Base-by-base conservation (phyloP, 139 green algal genomes). In the Mesotaenium endlicherianum region DNA sequence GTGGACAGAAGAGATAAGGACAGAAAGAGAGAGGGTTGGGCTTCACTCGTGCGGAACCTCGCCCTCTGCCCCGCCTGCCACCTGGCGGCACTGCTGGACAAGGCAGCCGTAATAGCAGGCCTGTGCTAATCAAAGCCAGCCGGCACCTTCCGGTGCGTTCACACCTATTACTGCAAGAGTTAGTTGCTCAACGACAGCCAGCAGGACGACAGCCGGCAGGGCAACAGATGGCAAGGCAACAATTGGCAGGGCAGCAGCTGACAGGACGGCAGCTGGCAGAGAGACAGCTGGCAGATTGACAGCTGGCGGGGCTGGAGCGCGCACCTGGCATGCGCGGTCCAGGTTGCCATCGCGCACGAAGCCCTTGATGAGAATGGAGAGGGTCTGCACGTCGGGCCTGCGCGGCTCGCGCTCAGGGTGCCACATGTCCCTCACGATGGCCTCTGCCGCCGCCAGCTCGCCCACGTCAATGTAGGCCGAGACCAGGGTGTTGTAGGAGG, bases 401-500 rank as follows among this genome's bases (percentile, higher is more conserved):
- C n/a, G 20, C 67, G 26, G 26, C 26, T 26, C 53, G 53, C 53
- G 26, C 26, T 64, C 53, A n/a, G n/a, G n/a, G 20, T 64, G 20
- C 26, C 26, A 34, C 75, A 82, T 82, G 39, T 82, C 55, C 59
- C n/a, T 43, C 53, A 82, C 57, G 8, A 82, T 14, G 5, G 20
- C 30, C 59, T 82, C 75, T 14, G 75, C 75, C 11, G 55, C 31
- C 55, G 39, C 26, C n/a, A 82, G 30, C 82, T 82, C 40, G 11
- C 57, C 55, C 26, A 31, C 8, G 8, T 8, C 75, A 38, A 82
- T 16, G 40, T 81, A 81, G 11, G 57, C 57, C n/a, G 75, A 17
- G 26, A 82, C 57, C 39, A 82, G 55, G 5, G 75, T 81, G 75
- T 82, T 82, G 40, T 81, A 82, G 8, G 75, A 80, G 20, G 59